Base-by-base conservation (phyloP, 1,139 yeast species). In the Pichia terricola region DNA sequence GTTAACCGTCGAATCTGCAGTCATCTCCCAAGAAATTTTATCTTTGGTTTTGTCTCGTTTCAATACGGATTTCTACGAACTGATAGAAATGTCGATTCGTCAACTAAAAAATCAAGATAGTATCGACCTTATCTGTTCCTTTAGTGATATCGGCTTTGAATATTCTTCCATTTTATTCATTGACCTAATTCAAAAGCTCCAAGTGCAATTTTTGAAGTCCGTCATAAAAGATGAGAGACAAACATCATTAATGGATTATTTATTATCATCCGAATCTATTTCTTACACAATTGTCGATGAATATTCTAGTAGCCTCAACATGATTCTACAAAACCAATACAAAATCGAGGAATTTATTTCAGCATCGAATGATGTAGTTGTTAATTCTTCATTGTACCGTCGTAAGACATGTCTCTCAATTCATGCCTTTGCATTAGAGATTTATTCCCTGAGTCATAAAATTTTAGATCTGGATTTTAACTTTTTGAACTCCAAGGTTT, bases 21-120 rank as follows among this genome's bases (percentile, higher is more conserved):
- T 74, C 37, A 64, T 75, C 43, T 42, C 51, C 44, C 37, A 61
- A 57, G 26, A 53, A 53, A 61, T 42, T 51, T 60, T 48, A 65
- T 63, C 44, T 59, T 68, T 49, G 59, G 68, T 78, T 41, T 67
- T 68, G 44, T 68, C 65, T 2, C 65, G 72, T 68, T 63, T 72
- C 46, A 74, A 68, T 50, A 59, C 64, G 5, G 42, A 50, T 1
- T 54, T 57, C 35, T 53, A 49, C 28, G 33, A 52, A n/a, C 25
- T 41, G 9, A 46, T 57, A 26, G 62, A 58, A 44, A 16, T 48
- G 1, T 36, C 44, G 2, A 44, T 56, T 5, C 34, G 48, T 3
- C 39, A 48, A 5, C 41, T 51, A 5, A 41, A 48, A 22, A 42
- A 44, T 27, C 42, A 32, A 27, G 43, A 43, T 10, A 52, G 48